phyloP scores from a whole-genome alignment of 371 early-diverging fungal species.

The Nematocida sp. region DNA sequence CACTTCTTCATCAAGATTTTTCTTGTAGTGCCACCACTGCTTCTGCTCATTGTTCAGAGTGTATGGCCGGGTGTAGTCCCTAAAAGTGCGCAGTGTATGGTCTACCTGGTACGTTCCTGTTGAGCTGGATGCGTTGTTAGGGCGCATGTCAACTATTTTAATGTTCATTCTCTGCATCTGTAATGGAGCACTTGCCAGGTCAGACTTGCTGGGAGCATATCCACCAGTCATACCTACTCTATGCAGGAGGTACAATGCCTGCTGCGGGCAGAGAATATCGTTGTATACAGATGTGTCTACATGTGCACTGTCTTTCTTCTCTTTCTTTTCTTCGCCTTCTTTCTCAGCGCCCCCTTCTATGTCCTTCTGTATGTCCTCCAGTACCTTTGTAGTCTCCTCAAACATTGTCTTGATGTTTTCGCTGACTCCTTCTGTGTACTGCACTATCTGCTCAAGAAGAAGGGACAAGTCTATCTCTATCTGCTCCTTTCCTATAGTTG shows the following conservation, averaged over 20 bases:
- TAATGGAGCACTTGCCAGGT: constrained; percentile 5
- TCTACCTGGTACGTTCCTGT: background rate
- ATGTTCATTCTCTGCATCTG: constrained; percentile 6
- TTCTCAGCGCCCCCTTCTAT: background rate
- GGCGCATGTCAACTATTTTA: background rate
- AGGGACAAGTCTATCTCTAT: background rate
- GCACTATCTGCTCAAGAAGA: background rate
- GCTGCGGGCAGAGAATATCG: background rate
- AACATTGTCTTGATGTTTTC: background rate
- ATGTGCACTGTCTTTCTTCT: background rate
- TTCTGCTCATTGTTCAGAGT: background rate
- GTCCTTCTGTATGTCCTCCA: background rate
- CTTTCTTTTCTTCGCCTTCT: background rate
- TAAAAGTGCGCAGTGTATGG: background rate
- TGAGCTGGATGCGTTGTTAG: background rate
- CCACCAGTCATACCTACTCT: background rate
- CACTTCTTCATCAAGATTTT: background rate
- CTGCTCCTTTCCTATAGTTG: background rate
- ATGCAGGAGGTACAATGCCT: background rate
- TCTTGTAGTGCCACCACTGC: background rate
- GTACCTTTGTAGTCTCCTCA: background rate
- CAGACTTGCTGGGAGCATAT: constrained; percentile 6
- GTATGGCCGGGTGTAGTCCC: background rate
- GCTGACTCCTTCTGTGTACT: background rate
- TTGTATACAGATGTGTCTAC: background rate